A percentile compares a stretch with the other conserved stretches of the same genome.
Conservation (phyloP, 2,329 filamentous ascomycete genomes). For the Cytospora paraplurivora region DNA sequence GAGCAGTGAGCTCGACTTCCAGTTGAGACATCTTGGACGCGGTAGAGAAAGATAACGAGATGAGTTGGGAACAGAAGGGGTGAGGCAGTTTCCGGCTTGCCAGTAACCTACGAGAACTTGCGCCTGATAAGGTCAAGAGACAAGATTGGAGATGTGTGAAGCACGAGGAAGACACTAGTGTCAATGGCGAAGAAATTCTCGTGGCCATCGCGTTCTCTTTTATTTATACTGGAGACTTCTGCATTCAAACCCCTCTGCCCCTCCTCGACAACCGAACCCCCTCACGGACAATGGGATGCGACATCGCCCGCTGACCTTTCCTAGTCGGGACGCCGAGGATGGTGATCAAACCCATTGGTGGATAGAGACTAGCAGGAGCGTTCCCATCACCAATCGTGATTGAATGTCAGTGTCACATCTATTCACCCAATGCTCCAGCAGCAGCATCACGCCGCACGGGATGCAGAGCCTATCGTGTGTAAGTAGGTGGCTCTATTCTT, state of each 20-base stretch:
- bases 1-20: slow-evolving; percentile 67
- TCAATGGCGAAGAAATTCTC: slow-evolving; percentile 7
- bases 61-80: slow-evolving; percentile 1
- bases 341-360: background rate
- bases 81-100: background rate
- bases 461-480: background rate
- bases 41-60: slow-evolving; percentile 7
- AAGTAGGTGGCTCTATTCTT: background rate
- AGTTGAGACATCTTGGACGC: slow-evolving; percentile 30
- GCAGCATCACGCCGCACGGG: background rate
- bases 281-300: background rate
- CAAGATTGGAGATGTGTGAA: background rate
- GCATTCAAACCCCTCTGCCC: background rate
- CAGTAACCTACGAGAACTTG: background rate
- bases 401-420: background rate
- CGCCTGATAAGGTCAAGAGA: background rate
- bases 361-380: background rate
- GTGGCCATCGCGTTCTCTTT: slow-evolving; percentile 9
- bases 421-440: background rate
- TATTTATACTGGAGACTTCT: background rate
- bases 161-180: slow-evolving; percentile 9
- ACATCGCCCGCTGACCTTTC: slow-evolving; percentile 1
- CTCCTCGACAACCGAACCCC: slow-evolving; percentile 17
- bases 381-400: background rate
- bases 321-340: background rate